Conservation (phyloP, 2,329 filamentous ascomycete species). For the Cordyceps farinosa region DNA sequence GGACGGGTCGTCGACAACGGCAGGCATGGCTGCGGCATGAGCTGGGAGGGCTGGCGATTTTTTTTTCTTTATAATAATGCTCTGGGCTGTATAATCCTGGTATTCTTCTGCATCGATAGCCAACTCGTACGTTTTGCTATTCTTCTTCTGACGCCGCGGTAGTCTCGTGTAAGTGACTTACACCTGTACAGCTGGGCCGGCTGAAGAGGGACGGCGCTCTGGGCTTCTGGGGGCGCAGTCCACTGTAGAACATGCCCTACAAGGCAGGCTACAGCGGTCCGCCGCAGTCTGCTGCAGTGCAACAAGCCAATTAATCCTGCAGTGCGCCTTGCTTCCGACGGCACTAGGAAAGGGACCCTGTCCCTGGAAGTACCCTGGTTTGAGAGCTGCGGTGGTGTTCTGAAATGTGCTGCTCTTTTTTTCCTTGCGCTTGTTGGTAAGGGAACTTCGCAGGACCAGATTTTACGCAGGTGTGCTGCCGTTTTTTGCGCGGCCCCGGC, state of each 20-base stretch:
- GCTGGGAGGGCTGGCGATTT: not conserved
- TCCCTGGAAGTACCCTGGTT: constrained; percentile 7
- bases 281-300: not conserved
- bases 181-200: not conserved
- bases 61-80: not conserved
- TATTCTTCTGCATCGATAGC: not conserved
- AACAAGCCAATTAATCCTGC: not conserved
- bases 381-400: constrained; percentile 16
- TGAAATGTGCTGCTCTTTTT: constrained; percentile 15
- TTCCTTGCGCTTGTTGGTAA: not conserved
- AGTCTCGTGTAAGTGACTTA: not conserved
- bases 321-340: not conserved
- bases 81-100: not conserved
- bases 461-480: constrained; percentile 11
- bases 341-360: constrained; percentile 8
- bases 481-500: not conserved
- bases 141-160: not conserved
- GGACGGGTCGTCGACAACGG: constrained; percentile 73
- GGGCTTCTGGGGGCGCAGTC: not conserved
- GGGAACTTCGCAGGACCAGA: constrained; percentile 17
- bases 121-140: not conserved
- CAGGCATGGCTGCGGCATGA: constrained; percentile 56
- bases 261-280: not conserved
- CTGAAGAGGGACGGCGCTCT: not conserved
- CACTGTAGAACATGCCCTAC: not conserved